Evolutionary conservation across 106 monocot species (phyloP).

Genomic region (Cymbidium sinense): DNA sequence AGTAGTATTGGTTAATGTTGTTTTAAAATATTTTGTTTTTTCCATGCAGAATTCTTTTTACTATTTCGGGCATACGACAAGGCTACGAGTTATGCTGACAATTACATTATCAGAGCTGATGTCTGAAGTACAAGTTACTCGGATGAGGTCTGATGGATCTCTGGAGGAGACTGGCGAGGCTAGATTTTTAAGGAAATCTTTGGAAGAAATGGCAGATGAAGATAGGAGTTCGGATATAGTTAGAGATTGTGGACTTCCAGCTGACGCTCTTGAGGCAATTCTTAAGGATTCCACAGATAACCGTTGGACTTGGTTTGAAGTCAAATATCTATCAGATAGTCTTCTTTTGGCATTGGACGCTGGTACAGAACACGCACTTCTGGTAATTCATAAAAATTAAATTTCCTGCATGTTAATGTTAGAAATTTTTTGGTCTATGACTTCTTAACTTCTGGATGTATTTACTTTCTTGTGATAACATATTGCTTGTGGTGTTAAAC

Average conservation of each 20-base stretch:
- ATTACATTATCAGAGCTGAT: constrained; percentile 95
- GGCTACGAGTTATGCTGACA: constrained; percentile 90
- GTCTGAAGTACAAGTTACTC: constrained; percentile 98
- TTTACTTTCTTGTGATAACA: neutral
- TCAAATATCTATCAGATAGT: constrained; percentile 64
- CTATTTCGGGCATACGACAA: constrained; percentile 70
- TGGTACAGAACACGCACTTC: constrained; percentile 80
- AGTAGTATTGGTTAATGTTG: neutral
- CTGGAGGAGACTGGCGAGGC: constrained; percentile 98
- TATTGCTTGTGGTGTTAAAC: neutral
- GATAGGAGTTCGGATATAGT: constrained; percentile 28
- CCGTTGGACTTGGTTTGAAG: constrained; percentile 85
- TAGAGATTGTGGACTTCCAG: constrained; percentile 66
- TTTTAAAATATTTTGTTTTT: neutral
- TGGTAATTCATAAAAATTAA: constrained; percentile 43
- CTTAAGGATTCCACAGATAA: constrained; percentile 61
- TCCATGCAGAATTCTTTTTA: constrained; percentile 75
- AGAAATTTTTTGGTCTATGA: neutral
- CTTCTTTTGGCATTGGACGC: constrained; percentile 95
- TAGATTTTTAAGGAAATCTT: constrained; percentile 79
- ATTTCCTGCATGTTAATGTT: neutral
- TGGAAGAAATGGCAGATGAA: constrained; percentile 90
- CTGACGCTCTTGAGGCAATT: constrained; percentile 56
- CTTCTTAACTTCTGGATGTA: neutral
- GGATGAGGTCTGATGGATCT: constrained; percentile 94